These are phyloP conservation scores for Ophiorrhiza pumila DNA, from an alignment of 257 asterid species.

Conservation along the genomic window DNA sequence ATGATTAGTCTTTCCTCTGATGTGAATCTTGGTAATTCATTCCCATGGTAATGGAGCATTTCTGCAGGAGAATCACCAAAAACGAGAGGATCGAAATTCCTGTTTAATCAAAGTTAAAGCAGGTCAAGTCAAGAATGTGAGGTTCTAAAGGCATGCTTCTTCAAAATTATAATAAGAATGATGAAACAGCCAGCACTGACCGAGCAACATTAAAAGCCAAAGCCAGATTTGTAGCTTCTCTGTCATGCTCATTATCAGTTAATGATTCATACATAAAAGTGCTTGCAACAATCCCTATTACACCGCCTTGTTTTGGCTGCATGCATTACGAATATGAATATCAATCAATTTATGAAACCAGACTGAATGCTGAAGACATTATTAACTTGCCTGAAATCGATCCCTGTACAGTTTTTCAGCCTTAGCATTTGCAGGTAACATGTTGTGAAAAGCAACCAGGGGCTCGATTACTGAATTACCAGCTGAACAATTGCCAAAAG, in stretches of 20 bases:
- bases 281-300: slow-evolving; percentile 38
- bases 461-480: slow-evolving; percentile 88
- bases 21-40: slow-evolving; percentile 53
- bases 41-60: slow-evolving; percentile 49
- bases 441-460: slow-evolving; percentile 46
- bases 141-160: too few relatives aligned
- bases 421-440: slow-evolving; percentile 63
- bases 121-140: neutral
- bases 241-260: slow-evolving; percentile 36
- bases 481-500: slow-evolving; percentile 59
- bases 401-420: slow-evolving; percentile 56
- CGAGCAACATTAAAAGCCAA: slow-evolving; percentile 52
- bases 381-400: slow-evolving; percentile 41
- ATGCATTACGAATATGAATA: neutral
- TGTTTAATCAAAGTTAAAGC: slow-evolving; percentile 14
- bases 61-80: slow-evolving; percentile 79
- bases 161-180: too few relatives aligned
- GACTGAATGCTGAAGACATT: neutral
- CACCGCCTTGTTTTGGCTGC: slow-evolving; percentile 51
- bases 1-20: slow-evolving; percentile 44
- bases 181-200: slow-evolving; percentile 40
- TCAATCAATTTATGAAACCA: neutral
- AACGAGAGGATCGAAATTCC: slow-evolving; percentile 67
- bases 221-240: slow-evolving; percentile 53
- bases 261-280: slow-evolving; percentile 60